A percentile compares a stretch with the other conserved stretches of the same genome.
Evolutionary conservation across 2,329 filamentous ascomycete genomes (phyloP).

Genomic region (Metarhizium humberi): DNA sequence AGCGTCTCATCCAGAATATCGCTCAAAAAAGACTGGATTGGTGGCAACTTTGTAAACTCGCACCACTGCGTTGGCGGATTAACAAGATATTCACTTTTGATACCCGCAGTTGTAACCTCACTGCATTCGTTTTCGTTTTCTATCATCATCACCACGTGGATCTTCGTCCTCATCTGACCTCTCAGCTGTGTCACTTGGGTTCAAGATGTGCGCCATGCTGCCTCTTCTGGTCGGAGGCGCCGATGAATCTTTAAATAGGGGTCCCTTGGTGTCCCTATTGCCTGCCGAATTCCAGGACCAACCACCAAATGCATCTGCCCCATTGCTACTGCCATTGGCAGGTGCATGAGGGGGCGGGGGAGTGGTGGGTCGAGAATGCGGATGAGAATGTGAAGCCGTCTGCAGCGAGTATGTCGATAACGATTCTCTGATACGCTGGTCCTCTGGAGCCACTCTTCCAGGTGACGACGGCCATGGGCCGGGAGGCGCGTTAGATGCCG

Average conservation of each 20-base stretch:
- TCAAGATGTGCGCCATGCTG: conserved; percentile 56
- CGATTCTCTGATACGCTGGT: conserved; percentile 48
- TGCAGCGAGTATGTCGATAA: conserved; percentile 46
- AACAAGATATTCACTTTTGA: background rate
- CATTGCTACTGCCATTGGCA: conserved; percentile 30
- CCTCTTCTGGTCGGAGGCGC: conserved; percentile 47
- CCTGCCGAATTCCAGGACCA: conserved; percentile 47
- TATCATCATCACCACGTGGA: conserved; percentile 45
- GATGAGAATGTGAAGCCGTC: conserved; percentile 27
- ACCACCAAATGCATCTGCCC: conserved; percentile 38
- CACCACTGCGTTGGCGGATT: background rate
- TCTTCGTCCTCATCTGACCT: conserved; percentile 48
- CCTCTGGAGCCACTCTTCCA: conserved; percentile 37
- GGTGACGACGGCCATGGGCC: conserved; percentile 47
- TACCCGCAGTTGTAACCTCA: conserved; percentile 13
- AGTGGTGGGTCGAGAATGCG: conserved; percentile 44
- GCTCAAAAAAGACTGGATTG: background rate
- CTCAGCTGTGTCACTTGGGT: conserved; percentile 47
- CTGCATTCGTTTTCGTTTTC: conserved; percentile 53
- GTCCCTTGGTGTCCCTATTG: conserved; percentile 39
- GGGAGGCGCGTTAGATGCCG: conserved; percentile 47
- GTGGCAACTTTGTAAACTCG: background rate
- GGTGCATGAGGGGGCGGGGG: conserved; percentile 35
- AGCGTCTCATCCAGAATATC: background rate
- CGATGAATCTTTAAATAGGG: conserved; percentile 44